Conservation (phyloP, 2,329 filamentous ascomycete genomes). For the Cytospora leucostoma region DNA sequence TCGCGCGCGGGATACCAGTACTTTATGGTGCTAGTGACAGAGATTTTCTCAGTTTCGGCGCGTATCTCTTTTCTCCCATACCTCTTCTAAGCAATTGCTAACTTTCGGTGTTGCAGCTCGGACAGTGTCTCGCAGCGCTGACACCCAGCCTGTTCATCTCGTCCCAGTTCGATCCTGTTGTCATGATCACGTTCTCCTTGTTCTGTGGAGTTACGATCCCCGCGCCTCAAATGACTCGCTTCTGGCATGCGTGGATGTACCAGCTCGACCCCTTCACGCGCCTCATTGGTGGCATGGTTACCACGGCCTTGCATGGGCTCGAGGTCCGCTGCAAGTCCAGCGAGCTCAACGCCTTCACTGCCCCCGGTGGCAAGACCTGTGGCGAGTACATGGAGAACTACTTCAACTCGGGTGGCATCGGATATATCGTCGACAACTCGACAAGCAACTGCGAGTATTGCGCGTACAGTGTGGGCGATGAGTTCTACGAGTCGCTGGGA, state of each 20-base stretch:
- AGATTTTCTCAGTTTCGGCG: constrained; percentile 84
- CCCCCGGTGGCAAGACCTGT: constrained; percentile 67
- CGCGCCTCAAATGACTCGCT: constrained; percentile 71
- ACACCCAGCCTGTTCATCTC: constrained; percentile 80
- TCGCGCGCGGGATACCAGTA: constrained; percentile 82
- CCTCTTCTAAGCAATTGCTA: too few species aligned
- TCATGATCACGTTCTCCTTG: constrained; percentile 79
- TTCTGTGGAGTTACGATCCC: constrained; percentile 90
- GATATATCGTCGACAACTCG: constrained; percentile 69
- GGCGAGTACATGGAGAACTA: constrained; percentile 75
- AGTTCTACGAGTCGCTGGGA: constrained; percentile 72
- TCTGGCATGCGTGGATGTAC: constrained; percentile 82
- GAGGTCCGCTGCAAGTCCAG: constrained; percentile 59
- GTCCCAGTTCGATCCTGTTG: constrained; percentile 76
- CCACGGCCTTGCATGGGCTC: constrained; percentile 71
- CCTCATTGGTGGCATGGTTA: constrained; percentile 77
- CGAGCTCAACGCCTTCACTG: constrained; percentile 69
- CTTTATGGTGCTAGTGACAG: constrained; percentile 79
- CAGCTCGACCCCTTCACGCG: constrained; percentile 82
- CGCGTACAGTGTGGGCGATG: constrained; percentile 75
- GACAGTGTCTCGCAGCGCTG: constrained; percentile 72
- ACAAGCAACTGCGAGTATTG: constrained; percentile 77
- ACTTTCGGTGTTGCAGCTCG: too few species aligned
- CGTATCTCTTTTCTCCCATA: too few species aligned
- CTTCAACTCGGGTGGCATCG: constrained; percentile 66